Conservation (phyloP, 306 rosid species). For the Cyamopsis tetragonoloba region DNA sequence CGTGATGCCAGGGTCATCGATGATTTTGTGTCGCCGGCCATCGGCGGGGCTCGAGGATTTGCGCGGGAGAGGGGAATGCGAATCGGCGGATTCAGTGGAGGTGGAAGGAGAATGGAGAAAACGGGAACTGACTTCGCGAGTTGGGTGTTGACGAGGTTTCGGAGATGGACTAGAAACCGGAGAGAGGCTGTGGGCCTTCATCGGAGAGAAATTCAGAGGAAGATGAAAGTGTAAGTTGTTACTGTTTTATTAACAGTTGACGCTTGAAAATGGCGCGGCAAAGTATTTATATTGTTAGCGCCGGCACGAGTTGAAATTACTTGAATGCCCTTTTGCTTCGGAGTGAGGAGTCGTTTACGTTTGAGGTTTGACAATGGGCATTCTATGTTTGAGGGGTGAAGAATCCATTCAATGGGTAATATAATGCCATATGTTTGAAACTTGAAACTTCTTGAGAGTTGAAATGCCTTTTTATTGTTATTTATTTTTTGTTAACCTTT, state of each 20-base stretch:
- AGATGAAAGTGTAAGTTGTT: too few species aligned
- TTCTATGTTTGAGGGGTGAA: not conserved
- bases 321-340: not conserved
- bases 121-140: constrained; percentile 56
- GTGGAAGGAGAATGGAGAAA: constrained; percentile 35
- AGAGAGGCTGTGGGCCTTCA: constrained; percentile 35
- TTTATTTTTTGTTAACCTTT: not conserved
- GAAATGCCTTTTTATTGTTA: not conserved
- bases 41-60: constrained; percentile 32
- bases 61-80: constrained; percentile 40
- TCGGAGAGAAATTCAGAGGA: constrained; percentile 1
- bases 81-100: constrained; percentile 33
- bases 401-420: not conserved
- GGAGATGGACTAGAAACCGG: constrained; percentile 35
- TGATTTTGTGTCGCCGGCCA: constrained; percentile 17
- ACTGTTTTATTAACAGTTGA: too few species aligned
- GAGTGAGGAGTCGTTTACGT: not conserved
- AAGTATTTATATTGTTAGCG: not conserved
- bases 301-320: constrained; percentile 27
- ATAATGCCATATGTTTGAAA: constrained; percentile 15
- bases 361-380: too few species aligned
- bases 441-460: not conserved
- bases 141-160: constrained; percentile 40
- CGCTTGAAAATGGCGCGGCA: constrained; percentile 21
- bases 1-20: constrained; percentile 35